Conservation (phyloP, 768 basidiomycete species). For the Russula virescens region DNA sequence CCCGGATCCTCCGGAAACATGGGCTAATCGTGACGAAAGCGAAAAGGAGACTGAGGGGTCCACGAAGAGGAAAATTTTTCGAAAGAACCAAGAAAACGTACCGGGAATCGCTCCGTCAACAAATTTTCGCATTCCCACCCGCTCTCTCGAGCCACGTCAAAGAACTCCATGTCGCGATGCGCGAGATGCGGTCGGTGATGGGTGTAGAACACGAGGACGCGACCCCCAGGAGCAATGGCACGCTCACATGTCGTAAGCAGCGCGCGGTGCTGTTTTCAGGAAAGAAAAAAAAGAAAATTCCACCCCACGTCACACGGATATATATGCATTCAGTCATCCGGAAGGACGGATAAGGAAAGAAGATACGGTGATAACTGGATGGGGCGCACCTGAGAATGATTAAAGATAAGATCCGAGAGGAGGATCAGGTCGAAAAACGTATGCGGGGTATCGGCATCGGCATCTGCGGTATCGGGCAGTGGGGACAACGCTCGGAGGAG, state of each 20-base stretch:
- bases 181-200: constrained; percentile 86
- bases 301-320: no score
- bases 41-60: no score
- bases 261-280: constrained; percentile 60
- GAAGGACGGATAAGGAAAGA: neutral
- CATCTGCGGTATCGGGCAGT: constrained; percentile 16
- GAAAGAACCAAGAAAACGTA: constrained; percentile 32
- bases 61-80: no score
- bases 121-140: constrained; percentile 77
- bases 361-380: neutral
- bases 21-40: constrained; percentile 40
- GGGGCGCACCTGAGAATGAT: constrained; percentile 74
- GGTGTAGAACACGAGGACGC: constrained; percentile 78
- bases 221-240: constrained; percentile 27
- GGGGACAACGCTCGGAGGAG: constrained; percentile 36
- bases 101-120: constrained; percentile 56
- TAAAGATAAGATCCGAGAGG: constrained; percentile 90
- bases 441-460: constrained; percentile 20
- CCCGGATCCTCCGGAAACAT: constrained; percentile 92
- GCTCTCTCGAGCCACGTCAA: constrained; percentile 49
- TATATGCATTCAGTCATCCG: neutral
- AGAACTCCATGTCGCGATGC: constrained; percentile 78
- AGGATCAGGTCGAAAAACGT: constrained; percentile 72
- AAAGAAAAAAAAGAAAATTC: no score
- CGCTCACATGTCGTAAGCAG: constrained; percentile 68